Conservation (phyloP, 805 yeast genomes). For the Candida railenensis region DNA sequence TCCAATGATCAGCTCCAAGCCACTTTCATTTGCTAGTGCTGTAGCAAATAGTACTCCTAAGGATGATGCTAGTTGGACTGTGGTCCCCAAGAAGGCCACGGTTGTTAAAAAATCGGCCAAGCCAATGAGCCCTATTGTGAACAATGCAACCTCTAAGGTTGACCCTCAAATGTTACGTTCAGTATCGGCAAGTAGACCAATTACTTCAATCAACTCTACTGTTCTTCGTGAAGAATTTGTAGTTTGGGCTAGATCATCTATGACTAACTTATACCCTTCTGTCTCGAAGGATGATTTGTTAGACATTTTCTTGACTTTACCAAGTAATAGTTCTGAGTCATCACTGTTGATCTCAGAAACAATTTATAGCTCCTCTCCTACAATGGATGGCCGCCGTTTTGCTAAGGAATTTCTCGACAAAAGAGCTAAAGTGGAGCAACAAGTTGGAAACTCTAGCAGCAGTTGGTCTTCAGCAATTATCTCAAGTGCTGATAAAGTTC, state of each 20-base stretch:
- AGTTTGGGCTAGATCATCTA: constrained; percentile 68
- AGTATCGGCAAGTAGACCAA: constrained; percentile 30
- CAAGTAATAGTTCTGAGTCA: constrained; percentile 65
- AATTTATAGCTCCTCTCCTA: constrained; percentile 80
- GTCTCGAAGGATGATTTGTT: constrained; percentile 78
- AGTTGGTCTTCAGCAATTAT: constrained; percentile 73
- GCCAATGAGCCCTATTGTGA: constrained; percentile 19
- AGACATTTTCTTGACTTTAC: constrained; percentile 76
- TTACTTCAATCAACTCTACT: constrained; percentile 17
- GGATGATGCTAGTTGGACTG: constrained; percentile 42
- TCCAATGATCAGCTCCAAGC: constrained; percentile 10
- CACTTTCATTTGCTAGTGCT: constrained; percentile 31
- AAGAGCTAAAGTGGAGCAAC: constrained; percentile 69
- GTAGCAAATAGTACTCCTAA: constrained; percentile 26
- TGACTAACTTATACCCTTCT: constrained; percentile 67
- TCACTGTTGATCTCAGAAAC: constrained; percentile 89
- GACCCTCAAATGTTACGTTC: constrained; percentile 38
- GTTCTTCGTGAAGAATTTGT: constrained; percentile 56
- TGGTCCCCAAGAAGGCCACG: constrained; percentile 25
- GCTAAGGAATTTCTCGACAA: constrained; percentile 86
- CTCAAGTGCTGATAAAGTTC: constrained; percentile 37
- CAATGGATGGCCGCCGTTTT: constrained; percentile 93
- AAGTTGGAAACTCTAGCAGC: constrained; percentile 28
- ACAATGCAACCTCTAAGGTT: constrained; percentile 18
- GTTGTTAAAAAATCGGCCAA: constrained; percentile 39